Base-by-base conservation (phyloP, 2,329 filamentous ascomycete species). In the Pestalotiopsis sp. region DNA sequence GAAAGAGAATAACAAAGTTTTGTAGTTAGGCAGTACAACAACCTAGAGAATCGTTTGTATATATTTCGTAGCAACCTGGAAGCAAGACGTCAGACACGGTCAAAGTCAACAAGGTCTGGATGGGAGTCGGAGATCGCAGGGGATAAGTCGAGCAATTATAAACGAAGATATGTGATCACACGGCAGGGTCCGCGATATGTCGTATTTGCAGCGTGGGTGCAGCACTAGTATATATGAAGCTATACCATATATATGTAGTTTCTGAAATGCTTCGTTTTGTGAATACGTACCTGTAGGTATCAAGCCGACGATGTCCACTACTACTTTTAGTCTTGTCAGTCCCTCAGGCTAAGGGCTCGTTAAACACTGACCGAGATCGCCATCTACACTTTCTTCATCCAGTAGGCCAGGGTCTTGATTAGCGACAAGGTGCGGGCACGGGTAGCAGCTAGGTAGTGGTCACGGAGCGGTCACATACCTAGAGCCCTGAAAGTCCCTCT, bases 131-230 rank as follows among this genome's bases (percentile, higher is more conserved):
- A 62, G 59, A 62, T 36, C 59, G 59, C 36, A 36, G 59, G 59
- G 59, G 38, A 62, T 62, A 62, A 36, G 27, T 62, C 59, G 12
- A 62, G 36, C 59, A 62, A 36, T 62, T 38, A 36, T 62, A 62
- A 20, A 62, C 25, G 59, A 62, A 62, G 27, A 40, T 36, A 40
- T 40, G 27, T 20, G 59, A 40, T 62, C 59, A 38, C 31, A 36
- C 59, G 59, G 59, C 59, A 62, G 59, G 59, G 59, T 62, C 59
- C 59, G 59, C 59, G 59, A 62, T 62, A 62, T 62, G 59, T 40
- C 23, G 14, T 59, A 36, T 59, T 59, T 52, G 45, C 57, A 27
- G 57, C 20, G 25, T 20, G 57, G 25, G 57, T 36, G 57, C 57
- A 60, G 57, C 25, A 27, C 31, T 36, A 60, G 31, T 60, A 60